A percentile compares a stretch with the other conserved stretches of the same genome.
Evolutionary conservation across 345 rosid genomes (phyloP).

Genomic region (Boechera stricta): DNA sequence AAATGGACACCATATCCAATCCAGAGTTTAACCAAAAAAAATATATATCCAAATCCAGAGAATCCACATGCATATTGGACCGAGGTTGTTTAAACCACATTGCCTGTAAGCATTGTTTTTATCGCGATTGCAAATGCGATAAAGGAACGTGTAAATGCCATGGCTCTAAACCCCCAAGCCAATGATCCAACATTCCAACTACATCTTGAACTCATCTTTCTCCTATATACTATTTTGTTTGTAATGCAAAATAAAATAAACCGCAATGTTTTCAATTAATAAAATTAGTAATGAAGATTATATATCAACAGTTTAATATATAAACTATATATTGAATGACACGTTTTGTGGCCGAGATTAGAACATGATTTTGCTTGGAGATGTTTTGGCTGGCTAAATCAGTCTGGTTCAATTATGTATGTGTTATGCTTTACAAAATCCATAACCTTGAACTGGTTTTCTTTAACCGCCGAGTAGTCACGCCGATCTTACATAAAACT

Average conservation of each 20-base stretch:
- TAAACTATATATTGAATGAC: not conserved
- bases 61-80: not conserved
- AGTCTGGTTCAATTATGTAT: too few species aligned
- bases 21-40: too few species aligned
- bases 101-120: not conserved
- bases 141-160: not conserved
- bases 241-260: not conserved
- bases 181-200: not conserved
- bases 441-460: too few species aligned
- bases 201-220: not conserved
- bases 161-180: not conserved
- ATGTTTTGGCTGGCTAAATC: not conserved
- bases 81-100: not conserved
- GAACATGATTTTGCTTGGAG: not conserved
- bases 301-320: not conserved
- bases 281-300: not conserved
- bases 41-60: not conserved
- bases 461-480: too few species aligned
- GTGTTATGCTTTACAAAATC: too few species aligned
- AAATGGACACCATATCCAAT: not conserved
- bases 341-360: not conserved
- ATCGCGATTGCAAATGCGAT: not conserved
- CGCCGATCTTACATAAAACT: not conserved
- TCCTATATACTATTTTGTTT: not conserved
- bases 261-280: not conserved